Percentiles rank a stretch among this genome's conserved stretches.
Conservation (phyloP, 768 basidiomycete genomes). For the Macrolepiota fuliginosa region DNA sequence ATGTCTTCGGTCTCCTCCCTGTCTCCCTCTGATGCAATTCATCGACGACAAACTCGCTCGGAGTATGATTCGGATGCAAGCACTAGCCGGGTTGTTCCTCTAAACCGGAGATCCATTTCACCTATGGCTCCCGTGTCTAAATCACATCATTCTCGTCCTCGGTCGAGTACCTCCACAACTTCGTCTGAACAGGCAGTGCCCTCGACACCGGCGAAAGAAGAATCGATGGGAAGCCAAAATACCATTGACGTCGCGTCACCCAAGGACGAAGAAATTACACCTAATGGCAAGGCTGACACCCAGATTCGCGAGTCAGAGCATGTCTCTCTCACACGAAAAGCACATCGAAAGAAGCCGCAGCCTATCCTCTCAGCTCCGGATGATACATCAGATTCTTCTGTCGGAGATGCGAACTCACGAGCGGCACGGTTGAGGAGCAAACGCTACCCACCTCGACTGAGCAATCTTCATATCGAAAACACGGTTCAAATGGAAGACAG, state of each 20-base stretch:
- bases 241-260: conserved; percentile 7
- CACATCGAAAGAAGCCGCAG: conserved; percentile 18
- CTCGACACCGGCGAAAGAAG: conserved; percentile 21
- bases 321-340: conserved; percentile 1
- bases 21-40: conserved; percentile 51
- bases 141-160: conserved; percentile 32
- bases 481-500: conserved; percentile 16
- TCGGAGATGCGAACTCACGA: conserved; percentile 30
- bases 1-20: conserved; percentile 65
- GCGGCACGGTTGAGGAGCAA: conserved; percentile 52
- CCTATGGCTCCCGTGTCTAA: conserved; percentile 64
- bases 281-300: conserved; percentile 2
- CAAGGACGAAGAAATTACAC: conserved; percentile 6
- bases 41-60: conserved; percentile 35
- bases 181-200: conserved; percentile 38
- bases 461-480: conserved; percentile 46
- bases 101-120: conserved; percentile 68
- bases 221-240: conserved; percentile 9
- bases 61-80: conserved; percentile 58
- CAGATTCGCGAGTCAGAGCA: not conserved
- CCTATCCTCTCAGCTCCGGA: conserved; percentile 19
- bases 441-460: conserved; percentile 43
- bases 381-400: conserved; percentile 54
- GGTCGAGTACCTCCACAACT: conserved; percentile 38
- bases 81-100: conserved; percentile 54